Percentiles rank a stretch among this genome's conserved stretches.
Conservation (phyloP, 495 filamentous ascomycete genomes). For the Annulohypoxylon maeteangense region DNA sequence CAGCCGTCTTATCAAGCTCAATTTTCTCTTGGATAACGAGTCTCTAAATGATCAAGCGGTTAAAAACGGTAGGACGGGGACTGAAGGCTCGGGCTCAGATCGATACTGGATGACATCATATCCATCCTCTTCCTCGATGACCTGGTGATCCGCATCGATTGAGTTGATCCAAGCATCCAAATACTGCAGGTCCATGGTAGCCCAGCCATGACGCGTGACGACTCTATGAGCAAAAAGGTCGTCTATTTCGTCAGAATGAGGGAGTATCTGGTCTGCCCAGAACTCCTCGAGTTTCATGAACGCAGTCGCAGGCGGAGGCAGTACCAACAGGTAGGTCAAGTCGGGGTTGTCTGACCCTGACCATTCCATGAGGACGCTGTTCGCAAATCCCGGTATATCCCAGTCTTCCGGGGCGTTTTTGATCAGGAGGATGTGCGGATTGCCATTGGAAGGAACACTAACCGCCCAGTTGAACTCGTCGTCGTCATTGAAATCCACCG, state of each 20-base stretch:
- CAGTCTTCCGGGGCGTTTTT: neutral
- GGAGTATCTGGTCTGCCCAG: neutral
- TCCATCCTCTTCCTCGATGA: neutral
- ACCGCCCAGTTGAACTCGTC: neutral
- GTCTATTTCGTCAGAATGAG: too few species aligned
- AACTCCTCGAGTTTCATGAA: conserved; percentile 1
- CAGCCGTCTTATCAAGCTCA: neutral
- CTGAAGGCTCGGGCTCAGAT: neutral
- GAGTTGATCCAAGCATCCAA: neutral
- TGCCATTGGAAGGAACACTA: neutral
- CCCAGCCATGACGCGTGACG: conserved; percentile 1
- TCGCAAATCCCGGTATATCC: neutral
- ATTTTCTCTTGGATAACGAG: neutral
- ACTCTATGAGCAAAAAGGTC: too few species aligned
- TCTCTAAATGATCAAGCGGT: neutral
- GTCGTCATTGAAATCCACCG: neutral
- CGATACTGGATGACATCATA: neutral
- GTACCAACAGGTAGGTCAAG: neutral
- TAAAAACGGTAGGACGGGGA: neutral
- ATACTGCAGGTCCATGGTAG: neutral
- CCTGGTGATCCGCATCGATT: neutral
- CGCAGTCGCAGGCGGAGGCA: neutral
- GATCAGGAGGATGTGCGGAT: neutral
- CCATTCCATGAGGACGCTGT: neutral
- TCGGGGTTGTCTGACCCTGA: too few species aligned